Evolutionary conservation across 805 yeast species (phyloP).

Genomic region (Ogataea ramenticola): DNA sequence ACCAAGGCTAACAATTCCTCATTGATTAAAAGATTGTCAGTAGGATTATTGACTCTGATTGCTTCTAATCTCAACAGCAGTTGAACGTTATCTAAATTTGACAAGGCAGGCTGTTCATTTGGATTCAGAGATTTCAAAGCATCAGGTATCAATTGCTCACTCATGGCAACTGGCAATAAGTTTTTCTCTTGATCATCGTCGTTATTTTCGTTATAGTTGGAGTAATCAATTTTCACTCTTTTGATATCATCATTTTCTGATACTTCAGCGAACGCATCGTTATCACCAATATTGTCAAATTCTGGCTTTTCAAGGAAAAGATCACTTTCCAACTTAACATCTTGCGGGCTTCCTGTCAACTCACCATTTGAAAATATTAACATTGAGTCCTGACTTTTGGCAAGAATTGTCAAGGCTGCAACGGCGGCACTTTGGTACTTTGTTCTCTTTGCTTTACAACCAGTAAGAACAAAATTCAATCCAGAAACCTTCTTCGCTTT

Average conservation of each 20-base stretch:
- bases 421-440: constrained; percentile 69
- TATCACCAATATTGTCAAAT: constrained; percentile 53
- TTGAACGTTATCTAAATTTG: constrained; percentile 67
- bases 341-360: constrained; percentile 39
- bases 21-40: constrained; percentile 60
- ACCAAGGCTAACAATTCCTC: constrained; percentile 80
- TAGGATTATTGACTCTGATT: constrained; percentile 63
- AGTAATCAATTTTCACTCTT: constrained; percentile 35
- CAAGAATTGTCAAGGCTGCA: constrained; percentile 70
- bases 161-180: constrained; percentile 56
- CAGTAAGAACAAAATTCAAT: constrained; percentile 64
- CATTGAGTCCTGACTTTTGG: constrained; percentile 37
- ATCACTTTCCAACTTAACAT: constrained; percentile 64
- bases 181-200: constrained; percentile 19
- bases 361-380: constrained; percentile 11
- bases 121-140: constrained; percentile 57
- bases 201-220: constrained; percentile 8
- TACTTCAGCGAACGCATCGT: constrained; percentile 29
- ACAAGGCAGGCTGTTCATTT: constrained; percentile 68
- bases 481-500: constrained; percentile 54
- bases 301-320: constrained; percentile 67
- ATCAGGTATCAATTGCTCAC: constrained; percentile 57
- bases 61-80: constrained; percentile 60
- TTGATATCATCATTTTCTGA: constrained; percentile 30
- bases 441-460: constrained; percentile 84